phyloP scores from a whole-genome alignment of 805 yeast genomes.

The Naumovozyma dairenensis region DNA sequence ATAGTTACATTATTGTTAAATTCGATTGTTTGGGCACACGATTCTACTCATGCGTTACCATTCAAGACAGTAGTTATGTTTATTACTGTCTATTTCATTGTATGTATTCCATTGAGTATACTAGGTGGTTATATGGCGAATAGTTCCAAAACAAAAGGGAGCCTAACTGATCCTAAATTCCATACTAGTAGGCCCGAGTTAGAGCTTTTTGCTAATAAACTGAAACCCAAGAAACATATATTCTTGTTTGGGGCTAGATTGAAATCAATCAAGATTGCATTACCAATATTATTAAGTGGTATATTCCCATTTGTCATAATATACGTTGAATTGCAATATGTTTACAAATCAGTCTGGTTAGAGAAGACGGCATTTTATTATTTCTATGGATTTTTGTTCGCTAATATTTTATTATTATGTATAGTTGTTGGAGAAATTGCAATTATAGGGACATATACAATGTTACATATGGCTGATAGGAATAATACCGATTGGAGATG shows the following conservation, averaged over 20 bases:
- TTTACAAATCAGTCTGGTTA: conserved; percentile 69
- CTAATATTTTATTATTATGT: conserved; percentile 48
- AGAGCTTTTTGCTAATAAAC: too few relatives aligned
- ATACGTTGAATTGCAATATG: conserved; percentile 65
- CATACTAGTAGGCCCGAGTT: too few relatives aligned
- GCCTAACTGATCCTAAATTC: not conserved
- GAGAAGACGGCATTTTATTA: conserved; percentile 71
- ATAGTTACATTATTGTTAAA: conserved; percentile 47
- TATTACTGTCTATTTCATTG: conserved; percentile 45
- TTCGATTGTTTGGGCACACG: conserved; percentile 63
- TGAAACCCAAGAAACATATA: too few relatives aligned
- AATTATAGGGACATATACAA: conserved; percentile 55
- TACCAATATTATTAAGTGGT: conserved; percentile 35
- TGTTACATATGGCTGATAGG: conserved; percentile 30
- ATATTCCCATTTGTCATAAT: conserved; percentile 69
- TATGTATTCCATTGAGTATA: conserved; percentile 68
- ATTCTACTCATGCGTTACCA: conserved; percentile 68
- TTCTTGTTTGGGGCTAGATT: too few relatives aligned
- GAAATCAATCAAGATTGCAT: conserved; percentile 2
- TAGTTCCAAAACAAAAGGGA: not conserved
- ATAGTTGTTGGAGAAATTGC: conserved; percentile 64
- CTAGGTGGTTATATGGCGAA: conserved; percentile 46
- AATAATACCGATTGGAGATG: conserved; percentile 57
- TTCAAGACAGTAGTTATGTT: conserved; percentile 61
- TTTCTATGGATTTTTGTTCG: conserved; percentile 66